These are phyloP conservation scores for Apiotrichum mycotoxinovorans DNA, from an alignment of 1,284 basidiomycete genomes.

Conservation along the genomic window DNA sequence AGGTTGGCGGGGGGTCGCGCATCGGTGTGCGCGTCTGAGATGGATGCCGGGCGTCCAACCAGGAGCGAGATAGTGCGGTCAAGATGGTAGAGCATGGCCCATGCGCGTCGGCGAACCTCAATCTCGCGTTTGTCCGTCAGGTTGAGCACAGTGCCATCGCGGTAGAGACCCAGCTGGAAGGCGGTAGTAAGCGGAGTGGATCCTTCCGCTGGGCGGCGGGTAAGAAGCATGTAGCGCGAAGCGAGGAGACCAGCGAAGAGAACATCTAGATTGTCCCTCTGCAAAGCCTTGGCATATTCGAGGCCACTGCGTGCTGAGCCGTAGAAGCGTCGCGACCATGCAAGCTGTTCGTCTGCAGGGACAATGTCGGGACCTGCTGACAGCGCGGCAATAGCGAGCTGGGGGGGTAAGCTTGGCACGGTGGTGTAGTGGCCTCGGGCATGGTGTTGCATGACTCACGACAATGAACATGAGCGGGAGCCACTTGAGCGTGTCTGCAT, in stretches of 20 bases:
- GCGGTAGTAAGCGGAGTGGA: constrained; percentile 51
- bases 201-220: constrained; percentile 50
- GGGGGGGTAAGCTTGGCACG: constrained; percentile 8
- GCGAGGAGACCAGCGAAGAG: constrained; percentile 50
- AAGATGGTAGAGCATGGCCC: constrained; percentile 51
- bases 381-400: constrained; percentile 51
- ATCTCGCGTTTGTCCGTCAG: constrained; percentile 49
- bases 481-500: constrained; percentile 50
- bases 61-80: constrained; percentile 50
- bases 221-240: constrained; percentile 51
- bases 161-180: constrained; percentile 51
- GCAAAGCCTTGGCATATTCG: constrained; percentile 51
- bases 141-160: constrained; percentile 51
- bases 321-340: constrained; percentile 50
- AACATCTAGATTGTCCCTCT: constrained; percentile 51
- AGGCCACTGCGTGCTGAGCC: constrained; percentile 48
- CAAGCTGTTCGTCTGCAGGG: constrained; percentile 42
- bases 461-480: constrained; percentile 51
- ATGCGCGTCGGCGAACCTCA: constrained; percentile 50
- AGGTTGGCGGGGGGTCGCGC: constrained; percentile 50
- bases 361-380: constrained; percentile 48
- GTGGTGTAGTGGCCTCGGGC: too few relatives aligned
- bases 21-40: constrained; percentile 51
- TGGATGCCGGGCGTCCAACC: constrained; percentile 50
- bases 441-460: constrained; percentile 26